Evolutionary conservation across 2,329 filamentous ascomycete species (phyloP).

Genomic region (Aureobasidium sp.): DNA sequence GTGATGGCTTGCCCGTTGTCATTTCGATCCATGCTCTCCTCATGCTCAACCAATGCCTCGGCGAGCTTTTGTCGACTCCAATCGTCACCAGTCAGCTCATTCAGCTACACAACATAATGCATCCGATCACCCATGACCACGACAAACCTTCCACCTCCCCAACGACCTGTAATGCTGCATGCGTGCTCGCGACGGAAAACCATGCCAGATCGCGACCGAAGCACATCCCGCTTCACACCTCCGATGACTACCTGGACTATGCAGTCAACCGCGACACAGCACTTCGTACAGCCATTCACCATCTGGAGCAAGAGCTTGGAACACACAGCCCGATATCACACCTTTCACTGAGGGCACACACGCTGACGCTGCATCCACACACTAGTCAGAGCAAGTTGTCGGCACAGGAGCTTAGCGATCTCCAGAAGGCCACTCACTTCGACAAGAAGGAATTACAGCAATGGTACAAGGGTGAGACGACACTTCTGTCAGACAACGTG

Average conservation of each 20-base stretch:
- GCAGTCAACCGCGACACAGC: conserved; percentile 24
- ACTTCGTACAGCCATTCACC: conserved; percentile 23
- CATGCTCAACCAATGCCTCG: background rate
- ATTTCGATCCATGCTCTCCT: background rate
- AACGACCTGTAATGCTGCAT: background rate
- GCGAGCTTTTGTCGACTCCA: background rate
- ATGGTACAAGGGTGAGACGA: conserved; percentile 89
- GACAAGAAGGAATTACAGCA: conserved; percentile 99
- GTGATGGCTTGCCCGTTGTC: background rate
- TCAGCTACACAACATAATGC: background rate
- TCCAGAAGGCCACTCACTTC: conserved; percentile 96
- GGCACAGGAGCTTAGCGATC: conserved; percentile 86
- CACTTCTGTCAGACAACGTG: background rate
- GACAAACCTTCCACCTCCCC: background rate
- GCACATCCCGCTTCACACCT: conserved; percentile 24
- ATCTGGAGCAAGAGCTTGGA: conserved; percentile 24
- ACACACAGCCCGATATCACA: conserved; percentile 20
- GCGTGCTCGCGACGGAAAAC: conserved; percentile 15
- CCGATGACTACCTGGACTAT: conserved; percentile 23
- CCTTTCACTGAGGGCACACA: conserved; percentile 19
- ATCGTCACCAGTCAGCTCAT: background rate
- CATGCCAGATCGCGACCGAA: conserved; percentile 25
- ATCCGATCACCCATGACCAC: background rate
- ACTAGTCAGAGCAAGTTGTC: conserved; percentile 95
- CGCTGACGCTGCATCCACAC: conserved; percentile 23